Base-by-base conservation (phyloP, 345 rosid genomes). In the Arabis hirsuta region DNA sequence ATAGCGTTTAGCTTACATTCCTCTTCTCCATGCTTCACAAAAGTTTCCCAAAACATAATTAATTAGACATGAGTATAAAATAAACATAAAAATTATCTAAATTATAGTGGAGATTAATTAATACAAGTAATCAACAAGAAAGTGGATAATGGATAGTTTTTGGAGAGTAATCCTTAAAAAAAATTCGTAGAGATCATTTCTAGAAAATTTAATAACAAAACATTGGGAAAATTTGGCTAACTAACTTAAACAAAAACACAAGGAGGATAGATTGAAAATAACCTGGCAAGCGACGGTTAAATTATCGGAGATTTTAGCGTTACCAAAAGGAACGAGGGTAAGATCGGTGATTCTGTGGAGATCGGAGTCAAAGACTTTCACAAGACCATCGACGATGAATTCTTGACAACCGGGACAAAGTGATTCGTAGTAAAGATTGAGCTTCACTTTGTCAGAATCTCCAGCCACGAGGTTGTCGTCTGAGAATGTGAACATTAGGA, bases 1-100 rank as follows among this genome's bases (percentile, higher is more conserved):
- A 88, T 73, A 1, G 81, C 72, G 43, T 86, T 90, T 20, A 88
- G 63, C 38, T 81, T 79, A 63, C 93, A 90, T 74, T 90, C 96
- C 41, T 84, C 82, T 52, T 81, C 81, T 7, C 93, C 96, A 46
- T 87, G 96, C 96, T 87, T 76, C 64, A 54, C 12, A 53, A 31
- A n/a, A 7, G 0, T 34, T 2, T 0, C 24, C 24, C 11, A 12
- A 52, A 31, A 7, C 39, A 22, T 10, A 5, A 24, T 48, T 11
- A 8, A 10, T 12, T 29, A 43, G 0, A 55, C 31, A 4, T 6
- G 10, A 1, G 6, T 43, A 69, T 24, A 27, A 19, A 34, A 55
- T 31, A 43, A 55, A 53, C 13, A 34, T 22, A 51, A 4, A 44
- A 32, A 8, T 32, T 12, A 52, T 26, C 32, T 24, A 64, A 48